Evolutionary conservation across 1,284 basidiomycete species (phyloP), one percentile per base, ranked within the genome.

Genomic region (Volvariella surrecta): DNA sequence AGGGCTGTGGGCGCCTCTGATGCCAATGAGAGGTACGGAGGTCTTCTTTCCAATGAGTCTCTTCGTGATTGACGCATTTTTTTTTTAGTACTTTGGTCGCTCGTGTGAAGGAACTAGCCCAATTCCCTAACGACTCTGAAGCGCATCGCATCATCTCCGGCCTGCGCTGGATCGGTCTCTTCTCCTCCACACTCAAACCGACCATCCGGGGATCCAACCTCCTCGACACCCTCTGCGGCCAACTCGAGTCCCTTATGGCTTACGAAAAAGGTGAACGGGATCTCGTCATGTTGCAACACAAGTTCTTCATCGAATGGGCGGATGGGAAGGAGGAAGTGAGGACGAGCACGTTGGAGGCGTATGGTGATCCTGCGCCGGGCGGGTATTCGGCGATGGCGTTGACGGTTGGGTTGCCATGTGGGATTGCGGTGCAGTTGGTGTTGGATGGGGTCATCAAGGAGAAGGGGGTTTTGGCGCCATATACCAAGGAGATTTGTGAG

Each of bases 241-340:
- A 77, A 22, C 78, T 99, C 42, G 94, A 99, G 72, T 76, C 72
- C 51, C 79, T 96, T 62, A 97, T 96, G 86, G 78, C 82, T 62
- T 98, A 97, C 68, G 86, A 82, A 50, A 68, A 75, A 39, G 90
- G 90, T 50, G 94, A 98, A 68, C 83, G 92, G 16, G 95, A 99
- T 64, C 80, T 98, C 52, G 90, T 99, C 53, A 90, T 97, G 80
- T 79, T 99, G 43, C 94, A 98, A 68, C 95, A 99, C 78, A 95
- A 94, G 68, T 96, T 97, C 59, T 68, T 89, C 54, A 82, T 96
- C 38, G 79, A 91, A 60, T 88, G 86, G 77, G 71, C 75, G 31
- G 89, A 95, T 58, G 92, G 93, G 42, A 76, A 68, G 40, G 69
- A 74, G 61, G 87, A 35, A n/a, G 15, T 35, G 7, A 6, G 34